Evolutionary conservation across 1,284 basidiomycete species (phyloP), one percentile per base, ranked within the genome.

Genomic region (Baeospora myosura): DNA sequence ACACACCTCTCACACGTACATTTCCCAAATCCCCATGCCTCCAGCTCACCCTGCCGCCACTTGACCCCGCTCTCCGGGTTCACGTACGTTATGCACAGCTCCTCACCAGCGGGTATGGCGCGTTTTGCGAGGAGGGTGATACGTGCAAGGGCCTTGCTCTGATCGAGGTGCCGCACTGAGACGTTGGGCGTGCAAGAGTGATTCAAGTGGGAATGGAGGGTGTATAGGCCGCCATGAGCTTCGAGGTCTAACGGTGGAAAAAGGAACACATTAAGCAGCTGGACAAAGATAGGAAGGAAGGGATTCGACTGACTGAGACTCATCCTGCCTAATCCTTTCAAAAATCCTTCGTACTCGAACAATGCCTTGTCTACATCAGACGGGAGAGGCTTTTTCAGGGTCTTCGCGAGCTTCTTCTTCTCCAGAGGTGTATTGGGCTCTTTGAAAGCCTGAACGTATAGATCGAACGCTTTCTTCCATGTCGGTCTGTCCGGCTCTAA

Each of bases 201-300:
- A 62, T 94, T 94, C 29, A 94, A 59, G 56, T 93, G 88, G 1
- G 88, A 85, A 60, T 95, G 90, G 6, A 95, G 72, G 5, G 75
- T 72, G 61, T 93, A 94, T 7, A 94, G 66, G 1, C 89, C 91
- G 3, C 91, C 91, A 47, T 90, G 88, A 2, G 81, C 78, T 62
- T 94, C 91, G 45, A 90, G 69, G 57, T 93, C 84, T 87, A 48
- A 11, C 20, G 25, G 20, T 34, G n/a, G 7, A 6, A 18, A 40
- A 24, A 25, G 47, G 34, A 25, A 43, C 22, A 20, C 40, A 23
- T 23, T 14, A 3, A 21, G 11, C n/a, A n/a, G n/a, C n/a, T n/a
- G n/a, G n/a, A n/a, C n/a, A n/a, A n/a, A n/a, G n/a, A n/a, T n/a
- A n/a, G n/a, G n/a, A 11, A 29, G 10, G 14, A 41, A 39, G 26